phyloP scores from a whole-genome alignment of 768 basidiomycete species.

The Suillus spraguei region DNA sequence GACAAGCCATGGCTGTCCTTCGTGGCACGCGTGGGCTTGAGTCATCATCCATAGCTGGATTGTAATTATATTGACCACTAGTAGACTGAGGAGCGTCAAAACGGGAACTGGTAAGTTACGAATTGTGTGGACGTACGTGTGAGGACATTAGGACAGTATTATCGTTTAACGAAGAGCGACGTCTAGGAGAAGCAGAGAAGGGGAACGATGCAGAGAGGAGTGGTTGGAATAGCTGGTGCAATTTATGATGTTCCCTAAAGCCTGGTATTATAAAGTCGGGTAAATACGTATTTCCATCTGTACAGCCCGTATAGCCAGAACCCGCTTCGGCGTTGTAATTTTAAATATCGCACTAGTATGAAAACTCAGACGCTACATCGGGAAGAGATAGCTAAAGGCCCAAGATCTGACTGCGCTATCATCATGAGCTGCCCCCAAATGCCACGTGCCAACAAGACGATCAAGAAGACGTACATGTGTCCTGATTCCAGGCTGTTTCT shows the following conservation, averaged over 20 bases:
- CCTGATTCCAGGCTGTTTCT: conserved; percentile 7
- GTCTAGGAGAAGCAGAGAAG: conserved; percentile 13
- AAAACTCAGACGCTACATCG: conserved; percentile 30
- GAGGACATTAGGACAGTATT: conserved; percentile 25
- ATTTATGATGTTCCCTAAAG: conserved; percentile 32
- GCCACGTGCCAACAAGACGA: conserved; percentile 13
- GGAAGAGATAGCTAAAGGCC: conserved; percentile 18
- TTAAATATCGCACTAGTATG: conserved; percentile 28
- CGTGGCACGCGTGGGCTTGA: conserved; percentile 34
- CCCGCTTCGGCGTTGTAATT: conserved; percentile 32
- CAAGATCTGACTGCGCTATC: conserved; percentile 20
- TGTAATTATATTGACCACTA: conserved; percentile 17
- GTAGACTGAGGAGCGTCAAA: conserved; percentile 8
- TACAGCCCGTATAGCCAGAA: conserved; percentile 33
- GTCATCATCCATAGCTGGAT: conserved; percentile 23
- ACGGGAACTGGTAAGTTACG: background rate
- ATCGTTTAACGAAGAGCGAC: conserved; percentile 8
- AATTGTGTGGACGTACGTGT: conserved; percentile 18
- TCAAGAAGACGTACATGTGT: conserved; percentile 3
- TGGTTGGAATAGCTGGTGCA: conserved; percentile 20
- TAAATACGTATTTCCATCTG: conserved; percentile 38
- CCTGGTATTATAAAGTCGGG: conserved; percentile 26
- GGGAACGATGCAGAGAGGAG: conserved; percentile 16
- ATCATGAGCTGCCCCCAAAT: conserved; percentile 20
- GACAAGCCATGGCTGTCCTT: conserved; percentile 71